These are phyloP conservation scores for Naegleria gruberi DNA, from an alignment of 208 protist genomes.

Conservation along the genomic window DNA sequence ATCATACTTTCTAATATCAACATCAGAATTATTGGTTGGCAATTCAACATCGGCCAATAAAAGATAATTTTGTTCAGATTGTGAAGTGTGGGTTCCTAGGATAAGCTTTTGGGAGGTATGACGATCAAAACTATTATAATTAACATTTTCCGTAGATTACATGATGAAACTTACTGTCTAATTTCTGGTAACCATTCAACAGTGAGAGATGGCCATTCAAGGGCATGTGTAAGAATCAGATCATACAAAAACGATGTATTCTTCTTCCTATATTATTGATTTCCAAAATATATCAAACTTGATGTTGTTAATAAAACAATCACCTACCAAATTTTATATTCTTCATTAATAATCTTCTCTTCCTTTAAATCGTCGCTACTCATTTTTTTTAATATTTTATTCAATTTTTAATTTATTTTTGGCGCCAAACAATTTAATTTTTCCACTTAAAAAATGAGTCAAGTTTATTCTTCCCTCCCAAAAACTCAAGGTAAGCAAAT, in stretches of 20 bases:
- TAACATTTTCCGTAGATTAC: background rate
- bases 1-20: slow-evolving; percentile 16
- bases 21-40: background rate
- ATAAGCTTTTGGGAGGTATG: slow-evolving; percentile 49
- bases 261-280: slow-evolving; percentile 49
- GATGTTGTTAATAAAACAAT: background rate
- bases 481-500: background rate
- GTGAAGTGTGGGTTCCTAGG: slow-evolving; percentile 79
- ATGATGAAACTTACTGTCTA: background rate
- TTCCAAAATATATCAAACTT: background rate
- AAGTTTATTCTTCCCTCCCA: background rate
- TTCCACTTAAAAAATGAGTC: background rate
- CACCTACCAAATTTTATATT: slow-evolving; percentile 68
- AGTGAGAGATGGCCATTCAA: slow-evolving; percentile 74
- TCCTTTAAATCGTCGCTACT: background rate
- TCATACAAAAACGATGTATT: slow-evolving; percentile 83
- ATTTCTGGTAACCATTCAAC: slow-evolving; percentile 66
- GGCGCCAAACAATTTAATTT: background rate
- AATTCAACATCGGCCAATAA: slow-evolving; percentile 60
- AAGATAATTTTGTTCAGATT: slow-evolving; percentile 73
- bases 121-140: background rate
- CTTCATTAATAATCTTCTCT: slow-evolving; percentile 54
- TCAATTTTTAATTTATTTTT: background rate
- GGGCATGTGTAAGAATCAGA: slow-evolving; percentile 68
- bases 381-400: background rate